These are phyloP conservation scores for Rubia yunnanensis DNA, from an alignment of 257 asterid genomes.

Conservation along the genomic window DNA sequence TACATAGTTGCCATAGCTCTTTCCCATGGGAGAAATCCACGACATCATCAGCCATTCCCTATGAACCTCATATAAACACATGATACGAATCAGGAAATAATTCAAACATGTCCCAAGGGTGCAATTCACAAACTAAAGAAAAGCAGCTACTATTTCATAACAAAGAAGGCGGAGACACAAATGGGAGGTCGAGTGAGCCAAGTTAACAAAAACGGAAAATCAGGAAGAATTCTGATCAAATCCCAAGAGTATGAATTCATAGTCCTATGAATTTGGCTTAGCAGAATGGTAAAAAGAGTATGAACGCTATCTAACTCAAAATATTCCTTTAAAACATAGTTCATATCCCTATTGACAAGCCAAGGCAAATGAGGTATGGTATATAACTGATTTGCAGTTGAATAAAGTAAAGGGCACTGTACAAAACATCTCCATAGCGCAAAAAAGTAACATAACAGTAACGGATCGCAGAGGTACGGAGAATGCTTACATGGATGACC, in stretches of 20 bases:
- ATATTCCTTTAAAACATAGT: not conserved
- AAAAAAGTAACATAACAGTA: not conserved
- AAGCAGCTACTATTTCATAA: not conserved
- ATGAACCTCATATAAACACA: slow-evolving; percentile 14
- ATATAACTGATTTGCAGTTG: not conserved
- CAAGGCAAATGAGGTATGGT: not conserved
- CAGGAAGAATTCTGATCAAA: too few relatives aligned
- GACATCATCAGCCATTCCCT: slow-evolving; percentile 93
- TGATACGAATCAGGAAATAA: not conserved
- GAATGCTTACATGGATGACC: slow-evolving; percentile 77
- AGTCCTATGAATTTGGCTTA: not conserved
- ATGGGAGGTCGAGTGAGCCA: slow-evolving; percentile 1
- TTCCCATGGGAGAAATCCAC: slow-evolving; percentile 90
- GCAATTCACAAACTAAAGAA: not conserved
- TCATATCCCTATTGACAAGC: not conserved
- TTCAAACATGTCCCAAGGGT: not conserved
- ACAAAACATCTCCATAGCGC: not conserved
- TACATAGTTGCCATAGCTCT: slow-evolving; percentile 84
- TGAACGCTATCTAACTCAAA: not conserved
- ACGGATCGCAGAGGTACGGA: slow-evolving; percentile 2
- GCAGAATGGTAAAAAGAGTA: not conserved
- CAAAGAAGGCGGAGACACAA: not conserved
- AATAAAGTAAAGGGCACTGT: not conserved
- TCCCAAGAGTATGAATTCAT: not conserved
- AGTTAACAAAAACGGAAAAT: not conserved